Base-by-base conservation (phyloP, 768 basidiomycete species). In the Leccinum aurantiacum region DNA sequence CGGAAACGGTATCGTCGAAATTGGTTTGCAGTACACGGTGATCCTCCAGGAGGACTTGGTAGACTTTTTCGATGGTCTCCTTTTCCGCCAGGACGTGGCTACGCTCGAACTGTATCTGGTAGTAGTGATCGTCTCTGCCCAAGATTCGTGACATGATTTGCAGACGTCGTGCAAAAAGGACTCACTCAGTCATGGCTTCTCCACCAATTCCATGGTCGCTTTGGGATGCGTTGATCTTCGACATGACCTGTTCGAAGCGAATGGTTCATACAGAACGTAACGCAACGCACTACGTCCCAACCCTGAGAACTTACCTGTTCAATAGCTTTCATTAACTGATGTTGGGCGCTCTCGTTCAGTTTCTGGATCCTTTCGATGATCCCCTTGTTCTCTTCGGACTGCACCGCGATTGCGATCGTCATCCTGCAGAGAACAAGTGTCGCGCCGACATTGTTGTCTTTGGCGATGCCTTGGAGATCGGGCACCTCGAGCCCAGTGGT, bases 321-420 rank as follows among this genome's bases (percentile, higher is more conserved):
- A 60, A 97, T 96, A 44, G 92, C 90, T 74, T 84, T 89, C 95
- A 97, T 98, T 56, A 97, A 77, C 68, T 86, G 81, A 71, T 93
- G 91, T 76, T 97, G 95, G 69, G 94, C 88, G 17, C 76, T 80
- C 73, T 96, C 90, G 61, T 84, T 88, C 62, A 97, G 74, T 2
- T 83, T 81, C 68, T 95, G 94, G 37, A 98, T 98, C 75, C 86
- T 90, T 70, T 86, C 87, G 61, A 98, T 94, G 64, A 95, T 89
- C 63, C 88, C 84, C 76, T 93, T 86, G 68, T 95, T 95, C 72
- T 84, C 84, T 71, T 91, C 89, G 68, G 91, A 94, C 74, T 95
- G 93, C 10, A 95, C 93, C 1, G 89, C 88, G 64, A 94, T 90
- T 22, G 89, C 91, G 51, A 96, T 87, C 13, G 89, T 87, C 47